These are phyloP conservation scores for Castanea mollissima DNA, from an alignment of 306 rosid genomes.

Conservation along the genomic window DNA sequence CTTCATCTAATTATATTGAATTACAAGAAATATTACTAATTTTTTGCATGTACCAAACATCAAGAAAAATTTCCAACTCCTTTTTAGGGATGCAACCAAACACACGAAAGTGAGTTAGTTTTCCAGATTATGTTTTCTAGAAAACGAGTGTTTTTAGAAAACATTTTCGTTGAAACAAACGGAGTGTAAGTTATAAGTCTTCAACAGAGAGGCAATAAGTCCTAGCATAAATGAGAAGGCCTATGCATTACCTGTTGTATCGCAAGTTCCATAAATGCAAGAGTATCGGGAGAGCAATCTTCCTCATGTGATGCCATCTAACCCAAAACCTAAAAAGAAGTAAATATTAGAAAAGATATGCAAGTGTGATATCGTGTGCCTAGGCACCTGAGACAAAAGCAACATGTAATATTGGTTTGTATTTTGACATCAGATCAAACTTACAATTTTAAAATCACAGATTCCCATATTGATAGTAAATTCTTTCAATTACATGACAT, in stretches of 20 bases:
- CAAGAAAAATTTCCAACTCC: too few species aligned
- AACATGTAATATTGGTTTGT: neutral
- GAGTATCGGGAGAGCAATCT: constrained; percentile 25
- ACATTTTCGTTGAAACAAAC: too few species aligned
- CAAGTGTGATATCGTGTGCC: neutral
- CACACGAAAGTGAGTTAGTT: too few species aligned
- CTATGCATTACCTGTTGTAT: constrained; percentile 50
- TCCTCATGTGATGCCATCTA: constrained; percentile 36
- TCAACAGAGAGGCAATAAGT: neutral
- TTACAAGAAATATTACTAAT: too few species aligned
- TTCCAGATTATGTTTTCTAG: too few species aligned
- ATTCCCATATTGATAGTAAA: neutral
- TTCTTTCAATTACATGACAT: neutral
- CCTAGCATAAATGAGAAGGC: neutral
- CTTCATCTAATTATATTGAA: too few species aligned
- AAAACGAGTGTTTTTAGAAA: too few species aligned
- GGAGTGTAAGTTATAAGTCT: neutral
- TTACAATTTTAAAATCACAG: neutral
- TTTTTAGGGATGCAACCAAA: too few species aligned
- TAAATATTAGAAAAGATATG: neutral
- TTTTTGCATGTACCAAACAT: too few species aligned
- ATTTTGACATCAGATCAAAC: neutral
- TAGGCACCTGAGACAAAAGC: neutral
- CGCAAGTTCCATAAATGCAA: constrained; percentile 72
- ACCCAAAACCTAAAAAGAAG: neutral